phyloP scores from a whole-genome alignment of 1,284 basidiomycete genomes.

The Puccinia polysora region DNA sequence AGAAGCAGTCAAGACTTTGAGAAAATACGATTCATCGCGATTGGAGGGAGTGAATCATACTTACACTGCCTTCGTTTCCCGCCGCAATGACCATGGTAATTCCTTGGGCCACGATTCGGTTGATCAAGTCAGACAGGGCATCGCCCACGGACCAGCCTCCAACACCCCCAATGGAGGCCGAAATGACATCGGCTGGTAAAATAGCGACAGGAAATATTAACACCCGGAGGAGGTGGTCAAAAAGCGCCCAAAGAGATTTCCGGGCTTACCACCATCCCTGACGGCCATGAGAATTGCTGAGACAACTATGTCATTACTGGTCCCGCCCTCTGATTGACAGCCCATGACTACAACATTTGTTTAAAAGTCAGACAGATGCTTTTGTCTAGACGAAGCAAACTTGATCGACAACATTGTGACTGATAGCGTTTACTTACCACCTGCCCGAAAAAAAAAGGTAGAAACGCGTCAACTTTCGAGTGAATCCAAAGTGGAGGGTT shows the following conservation, averaged over 20 bases:
- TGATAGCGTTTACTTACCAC: no score
- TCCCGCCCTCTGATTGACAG: conserved; percentile 6
- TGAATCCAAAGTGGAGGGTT: no score
- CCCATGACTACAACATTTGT: conserved; percentile 8
- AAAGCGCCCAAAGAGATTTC: background rate
- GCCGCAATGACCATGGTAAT: background rate
- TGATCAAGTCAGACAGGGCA: background rate
- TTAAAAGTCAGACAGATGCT: no score
- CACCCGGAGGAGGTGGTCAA: background rate
- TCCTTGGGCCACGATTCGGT: background rate
- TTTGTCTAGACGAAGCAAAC: no score
- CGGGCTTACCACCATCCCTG: conserved; percentile 2
- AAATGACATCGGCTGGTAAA: conserved; percentile 18
- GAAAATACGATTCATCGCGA: background rate
- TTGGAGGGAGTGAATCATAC: background rate
- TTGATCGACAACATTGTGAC: no score
- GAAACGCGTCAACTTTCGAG: no score
- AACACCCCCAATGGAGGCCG: background rate
- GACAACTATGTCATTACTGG: conserved; percentile 7
- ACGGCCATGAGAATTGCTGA: conserved; percentile 3
- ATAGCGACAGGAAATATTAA: background rate
- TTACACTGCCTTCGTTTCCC: conserved; percentile 19
- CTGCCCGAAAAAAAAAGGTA: no score
- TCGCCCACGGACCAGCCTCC: conserved; percentile 23
- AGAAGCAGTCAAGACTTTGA: background rate